Conservation (phyloP, 2,329 filamentous ascomycete genomes). For the Cytospora mali region DNA sequence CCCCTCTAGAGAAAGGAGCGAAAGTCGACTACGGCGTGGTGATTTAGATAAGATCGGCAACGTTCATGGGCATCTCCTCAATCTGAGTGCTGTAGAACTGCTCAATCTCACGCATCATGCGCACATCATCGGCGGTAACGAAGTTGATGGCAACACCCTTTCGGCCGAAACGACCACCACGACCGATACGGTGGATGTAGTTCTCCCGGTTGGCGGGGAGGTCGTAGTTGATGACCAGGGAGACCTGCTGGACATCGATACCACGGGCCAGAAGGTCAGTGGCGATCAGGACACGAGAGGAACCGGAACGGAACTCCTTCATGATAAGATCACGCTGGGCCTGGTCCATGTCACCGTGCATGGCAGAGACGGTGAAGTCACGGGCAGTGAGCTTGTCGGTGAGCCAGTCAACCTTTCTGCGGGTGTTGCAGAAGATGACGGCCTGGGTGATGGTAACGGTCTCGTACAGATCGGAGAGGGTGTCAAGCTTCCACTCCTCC, state of each 20-base stretch:
- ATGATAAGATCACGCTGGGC: conserved; percentile 98
- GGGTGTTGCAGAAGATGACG: conserved; percentile 99
- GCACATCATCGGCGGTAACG: conserved; percentile 95
- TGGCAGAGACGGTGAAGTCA: conserved; percentile 97
- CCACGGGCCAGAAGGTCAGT: conserved; percentile 98
- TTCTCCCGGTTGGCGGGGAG: conserved; percentile 98
- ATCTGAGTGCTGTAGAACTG: conserved; percentile 77
- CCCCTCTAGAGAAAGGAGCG: conserved; percentile 24
- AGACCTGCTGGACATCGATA: conserved; percentile 98
- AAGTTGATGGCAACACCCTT: conserved; percentile 99
- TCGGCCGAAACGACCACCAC: conserved; percentile 91
- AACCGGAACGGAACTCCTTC: conserved; percentile 97
- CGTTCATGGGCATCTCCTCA: conserved; percentile 99
- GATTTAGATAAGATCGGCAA: conserved; percentile 58
- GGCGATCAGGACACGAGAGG: conserved; percentile 93
- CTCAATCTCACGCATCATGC: conserved; percentile 96
- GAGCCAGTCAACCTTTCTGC: conserved; percentile 98
- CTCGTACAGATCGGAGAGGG: conserved; percentile 97
- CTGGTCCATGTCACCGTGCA: conserved; percentile 99
- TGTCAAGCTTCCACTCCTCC: conserved; percentile 99
- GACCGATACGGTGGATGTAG: conserved; percentile 98
- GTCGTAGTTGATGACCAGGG: conserved; percentile 98
- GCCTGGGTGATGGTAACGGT: conserved; percentile 98
- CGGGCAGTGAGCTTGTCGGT: conserved; percentile 99
- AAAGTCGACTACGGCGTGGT: conserved; percentile 20